Conservation (phyloP, 108 stramenopile species). For the Mediolabrus comicus region DNA sequence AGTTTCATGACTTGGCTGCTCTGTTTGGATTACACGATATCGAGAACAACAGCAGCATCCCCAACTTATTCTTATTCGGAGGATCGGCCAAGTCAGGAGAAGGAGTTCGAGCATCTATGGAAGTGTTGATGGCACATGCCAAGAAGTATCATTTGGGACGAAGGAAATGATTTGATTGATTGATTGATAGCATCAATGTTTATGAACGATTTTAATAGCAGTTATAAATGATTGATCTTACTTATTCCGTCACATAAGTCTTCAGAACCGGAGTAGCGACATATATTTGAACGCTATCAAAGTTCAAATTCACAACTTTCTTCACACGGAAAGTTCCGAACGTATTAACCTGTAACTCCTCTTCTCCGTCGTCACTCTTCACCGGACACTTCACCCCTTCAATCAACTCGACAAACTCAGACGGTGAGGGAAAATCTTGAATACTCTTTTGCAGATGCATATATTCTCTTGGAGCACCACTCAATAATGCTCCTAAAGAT, state of each 20-base stretch:
- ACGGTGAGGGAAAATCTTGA: slow-evolving; percentile 77
- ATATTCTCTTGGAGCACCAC: slow-evolving; percentile 76
- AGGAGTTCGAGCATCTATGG: slow-evolving; percentile 74
- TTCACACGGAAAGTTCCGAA: slow-evolving; percentile 63
- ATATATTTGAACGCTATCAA: slow-evolving; percentile 83
- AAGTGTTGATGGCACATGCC: slow-evolving; percentile 41
- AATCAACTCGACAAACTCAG: slow-evolving; percentile 57
- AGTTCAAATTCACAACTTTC: slow-evolving; percentile 66
- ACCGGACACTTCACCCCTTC: slow-evolving; percentile 51
- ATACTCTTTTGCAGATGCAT: slow-evolving; percentile 85
- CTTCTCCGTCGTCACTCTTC: slow-evolving; percentile 16
- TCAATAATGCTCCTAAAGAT: slow-evolving; percentile 67
- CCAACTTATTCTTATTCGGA: slow-evolving; percentile 57
- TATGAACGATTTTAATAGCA: no score
- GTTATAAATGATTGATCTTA: neutral
- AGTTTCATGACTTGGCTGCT: slow-evolving; percentile 24
- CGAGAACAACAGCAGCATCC: slow-evolving; percentile 40
- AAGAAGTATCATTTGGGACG: slow-evolving; percentile 22
- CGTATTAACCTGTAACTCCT: slow-evolving; percentile 19
- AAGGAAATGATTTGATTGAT: no score
- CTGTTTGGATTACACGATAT: slow-evolving; percentile 40
- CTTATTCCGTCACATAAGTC: slow-evolving; percentile 33
- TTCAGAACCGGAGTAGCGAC: slow-evolving; percentile 40
- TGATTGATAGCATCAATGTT: no score
- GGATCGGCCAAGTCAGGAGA: slow-evolving; percentile 77